Evolutionary conservation across 1,284 basidiomycete genomes (phyloP).

Genomic region (Naganishia albida): DNA sequence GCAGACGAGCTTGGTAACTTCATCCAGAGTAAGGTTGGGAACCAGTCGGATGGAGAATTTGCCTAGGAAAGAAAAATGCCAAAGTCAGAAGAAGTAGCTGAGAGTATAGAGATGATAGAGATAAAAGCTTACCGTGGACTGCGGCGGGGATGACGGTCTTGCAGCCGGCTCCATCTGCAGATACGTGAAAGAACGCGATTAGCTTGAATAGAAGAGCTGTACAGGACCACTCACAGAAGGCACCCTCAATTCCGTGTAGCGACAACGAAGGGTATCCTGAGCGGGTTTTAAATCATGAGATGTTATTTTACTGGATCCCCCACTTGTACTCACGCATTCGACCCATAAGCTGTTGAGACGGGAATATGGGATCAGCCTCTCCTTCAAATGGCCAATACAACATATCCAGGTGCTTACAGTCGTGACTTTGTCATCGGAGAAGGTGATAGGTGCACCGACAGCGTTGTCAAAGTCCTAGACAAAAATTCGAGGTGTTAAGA

Average conservation of each 20-base stretch:
- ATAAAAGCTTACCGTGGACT: conserved; percentile 64
- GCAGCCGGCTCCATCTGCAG: conserved; percentile 64
- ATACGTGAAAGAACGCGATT: background rate
- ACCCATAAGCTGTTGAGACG: conserved; percentile 45
- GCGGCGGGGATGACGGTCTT: conserved; percentile 96
- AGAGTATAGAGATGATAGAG: background rate
- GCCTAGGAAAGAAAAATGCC: conserved; percentile 38
- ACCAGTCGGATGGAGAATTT: conserved; percentile 89
- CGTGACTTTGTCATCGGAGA: conserved; percentile 78
- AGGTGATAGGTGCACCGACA: conserved; percentile 73
- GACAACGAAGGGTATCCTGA: conserved; percentile 74
- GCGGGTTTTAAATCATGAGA: too few relatives aligned
- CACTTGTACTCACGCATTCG: conserved; percentile 44
- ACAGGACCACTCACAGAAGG: conserved; percentile 66
- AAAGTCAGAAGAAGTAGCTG: background rate
- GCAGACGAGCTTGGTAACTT: conserved; percentile 70
- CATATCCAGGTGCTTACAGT: conserved; percentile 53
- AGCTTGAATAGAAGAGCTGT: conserved; percentile 37
- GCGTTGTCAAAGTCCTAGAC: conserved; percentile 75
- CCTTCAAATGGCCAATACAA: background rate
- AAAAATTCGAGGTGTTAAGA: background rate
- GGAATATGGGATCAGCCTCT: background rate
- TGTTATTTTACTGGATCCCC: conserved; percentile 11
- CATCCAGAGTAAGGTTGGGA: conserved; percentile 79
- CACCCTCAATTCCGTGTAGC: conserved; percentile 95